These are phyloP conservation scores for Dendrobium chrysotoxum DNA, from an alignment of 106 monocot genomes.

Conservation along the genomic window DNA sequence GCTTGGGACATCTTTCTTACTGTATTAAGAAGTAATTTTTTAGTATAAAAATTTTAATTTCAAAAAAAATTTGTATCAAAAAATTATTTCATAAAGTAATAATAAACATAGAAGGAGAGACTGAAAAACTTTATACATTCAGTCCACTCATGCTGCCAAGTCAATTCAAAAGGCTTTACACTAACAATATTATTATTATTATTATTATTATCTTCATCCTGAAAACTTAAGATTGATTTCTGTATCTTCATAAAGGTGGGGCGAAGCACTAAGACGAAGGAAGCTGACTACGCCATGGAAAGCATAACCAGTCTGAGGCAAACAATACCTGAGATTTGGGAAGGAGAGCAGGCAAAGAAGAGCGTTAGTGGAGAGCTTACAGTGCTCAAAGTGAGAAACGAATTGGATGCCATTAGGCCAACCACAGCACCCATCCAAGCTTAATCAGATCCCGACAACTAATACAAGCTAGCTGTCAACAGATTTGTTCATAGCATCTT, in stretches of 20 bases:
- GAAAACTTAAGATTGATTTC: too few relatives aligned
- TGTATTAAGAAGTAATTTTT: too few relatives aligned
- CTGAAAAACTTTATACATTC: too few relatives aligned
- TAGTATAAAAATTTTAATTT: too few relatives aligned
- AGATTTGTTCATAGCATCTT: not conserved
- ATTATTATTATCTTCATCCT: too few relatives aligned
- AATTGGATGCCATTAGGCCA: conserved; percentile 23
- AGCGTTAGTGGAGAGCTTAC: not conserved
- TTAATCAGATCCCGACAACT: conserved; percentile 7
- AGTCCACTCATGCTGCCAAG: too few relatives aligned
- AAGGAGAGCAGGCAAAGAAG: not conserved
- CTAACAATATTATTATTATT: too few relatives aligned
- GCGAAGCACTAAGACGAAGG: conserved; percentile 32
- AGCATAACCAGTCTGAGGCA: conserved; percentile 23
- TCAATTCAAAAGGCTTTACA: too few relatives aligned
- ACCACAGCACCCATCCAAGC: conserved; percentile 28
- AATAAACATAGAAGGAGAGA: too few relatives aligned
- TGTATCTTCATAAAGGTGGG: conserved; percentile 36
- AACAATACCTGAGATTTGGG: conserved; percentile 54
- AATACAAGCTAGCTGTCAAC: not conserved
- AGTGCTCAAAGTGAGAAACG: conserved; percentile 12
- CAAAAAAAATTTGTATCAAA: too few relatives aligned
- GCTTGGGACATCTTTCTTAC: too few relatives aligned
- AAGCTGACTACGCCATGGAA: conserved; percentile 53
- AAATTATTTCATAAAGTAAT: too few relatives aligned